phyloP scores from a whole-genome alignment of 1,284 basidiomycete species.

The Papiliotrema terrestris region DNA sequence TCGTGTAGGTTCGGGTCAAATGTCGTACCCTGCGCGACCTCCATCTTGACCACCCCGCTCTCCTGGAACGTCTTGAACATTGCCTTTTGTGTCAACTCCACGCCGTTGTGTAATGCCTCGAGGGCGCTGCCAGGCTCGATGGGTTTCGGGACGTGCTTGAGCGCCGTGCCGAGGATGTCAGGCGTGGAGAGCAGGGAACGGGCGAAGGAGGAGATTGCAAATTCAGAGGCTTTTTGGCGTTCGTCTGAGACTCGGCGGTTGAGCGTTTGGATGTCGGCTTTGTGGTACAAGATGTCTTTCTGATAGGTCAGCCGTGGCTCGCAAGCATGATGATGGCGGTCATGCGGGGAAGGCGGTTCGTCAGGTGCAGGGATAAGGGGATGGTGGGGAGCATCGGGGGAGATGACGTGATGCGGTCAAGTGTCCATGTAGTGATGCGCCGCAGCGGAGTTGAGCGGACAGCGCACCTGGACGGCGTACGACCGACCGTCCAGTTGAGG shows the following conservation, averaged over 20 bases:
- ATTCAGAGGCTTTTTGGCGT: conserved; percentile 87
- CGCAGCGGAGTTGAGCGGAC: too few species aligned
- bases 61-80: conserved; percentile 86
- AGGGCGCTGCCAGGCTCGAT: conserved; percentile 55
- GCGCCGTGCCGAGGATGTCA: conserved; percentile 84
- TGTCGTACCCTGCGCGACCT: conserved; percentile 63
- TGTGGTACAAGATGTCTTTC: conserved; percentile 79
- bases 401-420: too few species aligned
- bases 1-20: conserved; percentile 96
- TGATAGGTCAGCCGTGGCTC: conserved; percentile 39
- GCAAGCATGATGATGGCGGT: background rate
- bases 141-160: conserved; percentile 69
- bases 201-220: conserved; percentile 89
- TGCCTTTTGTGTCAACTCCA: conserved; percentile 86
- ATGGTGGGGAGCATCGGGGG: too few species aligned
- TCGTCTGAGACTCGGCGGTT: conserved; percentile 86
- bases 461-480: too few species aligned
- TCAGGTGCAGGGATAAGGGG: background rate
- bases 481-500: too few species aligned
- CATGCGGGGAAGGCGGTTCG: background rate
- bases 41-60: conserved; percentile 83
- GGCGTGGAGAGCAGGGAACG: conserved; percentile 83
- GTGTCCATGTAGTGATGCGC: too few species aligned
- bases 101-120: conserved; percentile 73
- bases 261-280: conserved; percentile 93